These are phyloP conservation scores for Paradendryphiella salina DNA, from an alignment of 2,329 filamentous ascomycete genomes.

Conservation along the genomic window DNA sequence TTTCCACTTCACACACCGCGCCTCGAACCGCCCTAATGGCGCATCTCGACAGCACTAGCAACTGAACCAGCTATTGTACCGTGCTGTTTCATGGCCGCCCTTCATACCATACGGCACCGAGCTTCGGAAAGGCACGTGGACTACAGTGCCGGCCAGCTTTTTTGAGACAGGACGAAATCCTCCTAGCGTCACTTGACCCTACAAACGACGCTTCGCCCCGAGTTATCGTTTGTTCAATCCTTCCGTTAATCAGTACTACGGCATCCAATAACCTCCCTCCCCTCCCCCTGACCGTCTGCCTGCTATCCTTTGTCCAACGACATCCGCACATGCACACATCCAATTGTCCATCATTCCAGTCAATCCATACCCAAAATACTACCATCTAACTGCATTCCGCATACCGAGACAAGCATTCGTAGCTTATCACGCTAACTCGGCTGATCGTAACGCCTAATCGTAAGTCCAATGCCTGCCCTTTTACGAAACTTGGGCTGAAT, in stretches of 20 bases:
- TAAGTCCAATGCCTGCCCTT: conserved; percentile 7
- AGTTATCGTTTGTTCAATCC: conserved; percentile 12
- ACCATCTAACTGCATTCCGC: background rate
- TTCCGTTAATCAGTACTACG: conserved; percentile 16
- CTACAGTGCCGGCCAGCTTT: conserved; percentile 24
- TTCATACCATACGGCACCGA: conserved; percentile 25
- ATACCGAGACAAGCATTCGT: conserved; percentile 3
- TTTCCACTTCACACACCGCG: conserved; percentile 18
- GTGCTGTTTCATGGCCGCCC: conserved; percentile 25
- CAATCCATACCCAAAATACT: conserved; percentile 2
- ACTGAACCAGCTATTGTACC: conserved; percentile 24
- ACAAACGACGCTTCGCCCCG: conserved; percentile 20
- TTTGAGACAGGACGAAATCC: conserved; percentile 28
- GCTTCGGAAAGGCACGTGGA: conserved; percentile 29
- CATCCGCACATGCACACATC: conserved; percentile 7
- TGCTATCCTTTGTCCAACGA: conserved; percentile 12
- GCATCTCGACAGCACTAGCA: conserved; percentile 18
- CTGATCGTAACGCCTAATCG: conserved; percentile 7
- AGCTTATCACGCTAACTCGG: conserved; percentile 1
- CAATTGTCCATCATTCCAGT: background rate
- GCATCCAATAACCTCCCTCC: conserved; percentile 2
- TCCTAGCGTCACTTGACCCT: conserved; percentile 38
- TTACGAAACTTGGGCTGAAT: conserved; percentile 2
- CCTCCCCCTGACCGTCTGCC: conserved; percentile 13
- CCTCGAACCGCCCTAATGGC: conserved; percentile 16